phyloP scores from a whole-genome alignment of 2,329 filamentous ascomycete species.

The Colletotrichum liriopes region DNA sequence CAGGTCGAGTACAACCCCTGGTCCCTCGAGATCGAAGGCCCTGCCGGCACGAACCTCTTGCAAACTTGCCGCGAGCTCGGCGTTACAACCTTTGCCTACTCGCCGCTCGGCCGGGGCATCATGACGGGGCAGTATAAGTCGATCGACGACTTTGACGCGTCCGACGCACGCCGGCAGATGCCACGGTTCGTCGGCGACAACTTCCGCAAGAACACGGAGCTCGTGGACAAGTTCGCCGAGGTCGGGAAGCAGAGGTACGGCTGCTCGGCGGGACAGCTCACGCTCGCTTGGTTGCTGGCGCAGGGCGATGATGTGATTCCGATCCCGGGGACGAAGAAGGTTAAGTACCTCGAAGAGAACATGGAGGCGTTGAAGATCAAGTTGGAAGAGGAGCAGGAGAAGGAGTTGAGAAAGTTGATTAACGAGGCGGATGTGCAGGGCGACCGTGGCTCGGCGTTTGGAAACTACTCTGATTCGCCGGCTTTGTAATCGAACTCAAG shows the following conservation, averaged over 20 bases:
- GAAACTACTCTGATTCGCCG: constrained; percentile 11
- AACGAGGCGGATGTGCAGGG: constrained; percentile 49
- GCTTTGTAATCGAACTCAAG: background rate
- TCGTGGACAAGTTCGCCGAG: constrained; percentile 65
- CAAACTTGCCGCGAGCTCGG: constrained; percentile 72
- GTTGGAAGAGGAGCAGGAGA: constrained; percentile 54
- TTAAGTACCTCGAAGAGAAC: constrained; percentile 65
- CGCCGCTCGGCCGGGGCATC: constrained; percentile 72
- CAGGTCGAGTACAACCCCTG: constrained; percentile 71
- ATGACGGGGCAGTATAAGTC: constrained; percentile 66
- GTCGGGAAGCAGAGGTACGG: constrained; percentile 67
- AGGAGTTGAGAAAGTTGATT: constrained; percentile 51
- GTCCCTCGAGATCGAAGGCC: constrained; percentile 71
- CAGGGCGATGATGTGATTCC: constrained; percentile 75
- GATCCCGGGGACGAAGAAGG: constrained; percentile 67
- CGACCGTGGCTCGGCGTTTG: constrained; percentile 34
- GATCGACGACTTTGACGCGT: constrained; percentile 61
- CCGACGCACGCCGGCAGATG: constrained; percentile 62
- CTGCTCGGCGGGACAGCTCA: constrained; percentile 70
- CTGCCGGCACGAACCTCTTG: constrained; percentile 62
- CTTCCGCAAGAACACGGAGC: constrained; percentile 68
- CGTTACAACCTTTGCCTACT: constrained; percentile 70
- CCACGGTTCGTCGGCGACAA: constrained; percentile 69
- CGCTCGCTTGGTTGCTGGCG: constrained; percentile 74
- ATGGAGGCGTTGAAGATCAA: constrained; percentile 51